Percentiles rank a stretch among this genome's conserved stretches.
Conservation (phyloP, 352 stramenopile species). For the Globisporangium solare region DNA sequence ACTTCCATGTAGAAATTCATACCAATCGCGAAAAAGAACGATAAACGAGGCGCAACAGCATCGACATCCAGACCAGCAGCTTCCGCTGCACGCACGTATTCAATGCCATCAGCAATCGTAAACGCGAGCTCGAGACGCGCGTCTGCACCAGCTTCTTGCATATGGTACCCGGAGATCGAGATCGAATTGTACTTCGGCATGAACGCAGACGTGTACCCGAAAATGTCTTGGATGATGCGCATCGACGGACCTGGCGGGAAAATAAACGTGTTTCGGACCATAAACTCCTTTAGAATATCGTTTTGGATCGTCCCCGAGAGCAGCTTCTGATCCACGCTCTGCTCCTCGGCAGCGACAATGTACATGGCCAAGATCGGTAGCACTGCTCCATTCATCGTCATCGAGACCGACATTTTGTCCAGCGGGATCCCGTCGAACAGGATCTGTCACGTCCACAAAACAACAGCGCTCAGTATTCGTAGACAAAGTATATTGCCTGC, state of each 20-base stretch:
- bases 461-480: too few relatives aligned
- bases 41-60: constrained; percentile 90
- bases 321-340: constrained; percentile 86
- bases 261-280: constrained; percentile 98
- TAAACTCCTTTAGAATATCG: constrained; percentile 97
- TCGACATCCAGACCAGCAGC: constrained; percentile 93
- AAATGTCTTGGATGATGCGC: constrained; percentile 95
- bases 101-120: constrained; percentile 96
- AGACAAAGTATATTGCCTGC: not conserved
- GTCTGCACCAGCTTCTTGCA: constrained; percentile 96
- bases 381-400: constrained; percentile 99
- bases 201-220: constrained; percentile 93
- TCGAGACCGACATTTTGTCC: constrained; percentile 96
- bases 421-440: constrained; percentile 96
- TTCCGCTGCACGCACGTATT: constrained; percentile 93
- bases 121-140: constrained; percentile 94
- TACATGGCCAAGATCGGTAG: constrained; percentile 96
- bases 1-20: constrained; percentile 99
- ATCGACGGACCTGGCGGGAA: constrained; percentile 95
- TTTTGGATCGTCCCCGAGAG: constrained; percentile 90
- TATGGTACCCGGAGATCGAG: constrained; percentile 97
- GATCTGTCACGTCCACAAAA: constrained; percentile 37
- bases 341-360: constrained; percentile 94
- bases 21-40: constrained; percentile 98
- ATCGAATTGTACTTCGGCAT: constrained; percentile 99